These are phyloP conservation scores for Chlamydomonas schloesseri DNA, from an alignment of 139 green algal genomes.

Conservation along the genomic window DNA sequence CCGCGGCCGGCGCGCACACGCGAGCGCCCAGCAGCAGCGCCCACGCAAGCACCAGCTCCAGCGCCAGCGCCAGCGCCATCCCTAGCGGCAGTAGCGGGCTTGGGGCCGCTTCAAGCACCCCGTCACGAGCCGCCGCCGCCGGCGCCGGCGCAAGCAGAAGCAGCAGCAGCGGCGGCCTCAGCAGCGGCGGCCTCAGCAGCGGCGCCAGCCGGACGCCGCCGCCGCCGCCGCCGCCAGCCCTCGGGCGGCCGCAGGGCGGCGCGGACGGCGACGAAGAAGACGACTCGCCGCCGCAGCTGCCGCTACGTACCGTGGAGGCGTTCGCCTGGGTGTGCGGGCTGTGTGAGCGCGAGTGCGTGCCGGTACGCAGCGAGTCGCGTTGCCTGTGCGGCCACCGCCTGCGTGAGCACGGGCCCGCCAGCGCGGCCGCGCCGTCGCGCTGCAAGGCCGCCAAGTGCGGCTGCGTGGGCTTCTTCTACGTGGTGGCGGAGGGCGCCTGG, in stretches of 20 bases:
- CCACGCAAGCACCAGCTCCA: too few species aligned
- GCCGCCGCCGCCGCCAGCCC: background rate
- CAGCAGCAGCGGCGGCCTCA: too few species aligned
- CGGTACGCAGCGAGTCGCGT: constrained; percentile 69
- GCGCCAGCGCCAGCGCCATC: too few species aligned
- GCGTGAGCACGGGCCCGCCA: constrained; percentile 61
- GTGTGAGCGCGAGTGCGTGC: constrained; percentile 74
- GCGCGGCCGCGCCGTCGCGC: background rate
- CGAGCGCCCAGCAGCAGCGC: too few species aligned
- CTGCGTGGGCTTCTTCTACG: constrained; percentile 79
- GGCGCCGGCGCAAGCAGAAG: too few species aligned
- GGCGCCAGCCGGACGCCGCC: background rate
- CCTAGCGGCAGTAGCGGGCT: too few species aligned
- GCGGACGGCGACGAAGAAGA: background rate
- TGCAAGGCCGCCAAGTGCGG: constrained; percentile 65
- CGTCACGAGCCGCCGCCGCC: too few species aligned
- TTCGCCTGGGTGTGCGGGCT: constrained; percentile 54
- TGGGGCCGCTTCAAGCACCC: too few species aligned
- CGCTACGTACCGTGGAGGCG: constrained; percentile 31
- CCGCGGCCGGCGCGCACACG: too few species aligned
- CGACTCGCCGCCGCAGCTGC: constrained; percentile 8
- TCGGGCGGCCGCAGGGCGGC: too few species aligned
- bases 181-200: too few species aligned
- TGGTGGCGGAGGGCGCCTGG: constrained; percentile 82
- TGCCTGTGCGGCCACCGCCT: constrained; percentile 80